These are phyloP conservation scores for Penicillium desertorum DNA, from an alignment of 495 filamentous ascomycete species.

Conservation along the genomic window DNA sequence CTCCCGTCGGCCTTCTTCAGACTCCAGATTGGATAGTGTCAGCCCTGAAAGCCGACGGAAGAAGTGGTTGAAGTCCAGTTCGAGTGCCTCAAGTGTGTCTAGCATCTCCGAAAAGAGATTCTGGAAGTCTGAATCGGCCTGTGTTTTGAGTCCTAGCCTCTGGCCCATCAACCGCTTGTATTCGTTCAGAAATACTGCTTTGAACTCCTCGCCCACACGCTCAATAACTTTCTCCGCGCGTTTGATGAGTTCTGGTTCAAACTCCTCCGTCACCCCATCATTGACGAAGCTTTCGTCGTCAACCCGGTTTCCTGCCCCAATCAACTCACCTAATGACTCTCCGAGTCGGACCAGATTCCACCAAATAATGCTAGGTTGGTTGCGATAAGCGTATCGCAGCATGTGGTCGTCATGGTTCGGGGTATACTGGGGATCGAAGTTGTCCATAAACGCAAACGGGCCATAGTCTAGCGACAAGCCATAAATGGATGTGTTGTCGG, in stretches of 20 bases:
- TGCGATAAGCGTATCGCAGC: constrained; percentile 85
- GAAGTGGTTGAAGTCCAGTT: constrained; percentile 89
- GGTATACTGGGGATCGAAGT: constrained; percentile 90
- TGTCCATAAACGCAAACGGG: constrained; percentile 94
- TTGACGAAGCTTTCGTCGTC: constrained; percentile 69
- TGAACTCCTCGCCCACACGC: constrained; percentile 78
- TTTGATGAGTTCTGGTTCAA: constrained; percentile 65
- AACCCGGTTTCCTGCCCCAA: constrained; percentile 67
- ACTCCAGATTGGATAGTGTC: constrained; percentile 56
- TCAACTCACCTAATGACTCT: constrained; percentile 84
- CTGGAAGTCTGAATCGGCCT: constrained; percentile 72
- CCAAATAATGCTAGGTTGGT: constrained; percentile 96
- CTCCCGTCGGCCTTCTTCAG: constrained; percentile 56
- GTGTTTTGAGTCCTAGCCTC: constrained; percentile 69
- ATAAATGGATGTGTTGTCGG: constrained; percentile 90
- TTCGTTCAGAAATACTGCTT: constrained; percentile 76
- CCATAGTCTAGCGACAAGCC: constrained; percentile 92
- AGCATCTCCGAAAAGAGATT: constrained; percentile 72
- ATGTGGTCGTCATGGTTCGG: constrained; percentile 94
- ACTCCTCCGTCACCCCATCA: constrained; percentile 67
- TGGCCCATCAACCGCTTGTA: constrained; percentile 80
- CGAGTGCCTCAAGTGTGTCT: constrained; percentile 74
- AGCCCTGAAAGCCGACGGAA: constrained; percentile 73
- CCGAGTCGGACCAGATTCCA: constrained; percentile 95
- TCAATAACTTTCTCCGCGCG: constrained; percentile 81